phyloP scores from a whole-genome alignment of 352 stramenopile species.

The Pythium periplocum region DNA sequence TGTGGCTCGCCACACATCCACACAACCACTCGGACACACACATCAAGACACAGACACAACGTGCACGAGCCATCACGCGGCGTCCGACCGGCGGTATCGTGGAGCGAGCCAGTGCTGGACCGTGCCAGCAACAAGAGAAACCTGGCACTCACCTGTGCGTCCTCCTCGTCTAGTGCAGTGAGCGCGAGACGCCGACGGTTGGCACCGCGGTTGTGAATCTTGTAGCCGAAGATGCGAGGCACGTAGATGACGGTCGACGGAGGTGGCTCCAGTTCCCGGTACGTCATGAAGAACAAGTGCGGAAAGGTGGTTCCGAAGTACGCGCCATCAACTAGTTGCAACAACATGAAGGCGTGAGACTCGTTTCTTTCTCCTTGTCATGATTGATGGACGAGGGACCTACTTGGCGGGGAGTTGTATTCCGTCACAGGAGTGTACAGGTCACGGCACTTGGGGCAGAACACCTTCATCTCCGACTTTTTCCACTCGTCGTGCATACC shows the following conservation, averaged over 20 bases:
- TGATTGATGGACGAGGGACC: slow-evolving; percentile 11
- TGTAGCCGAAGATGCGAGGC: slow-evolving; percentile 90
- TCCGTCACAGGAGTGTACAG: slow-evolving; percentile 82
- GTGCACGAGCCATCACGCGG: slow-evolving; percentile 21
- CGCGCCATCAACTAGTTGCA: slow-evolving; percentile 86
- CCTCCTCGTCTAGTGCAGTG: slow-evolving; percentile 76
- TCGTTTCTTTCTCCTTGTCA: not conserved
- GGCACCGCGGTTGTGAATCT: slow-evolving; percentile 86
- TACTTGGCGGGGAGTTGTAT: slow-evolving; percentile 82
- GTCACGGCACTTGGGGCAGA: slow-evolving; percentile 86
- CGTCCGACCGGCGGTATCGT: slow-evolving; percentile 25
- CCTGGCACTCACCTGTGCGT: slow-evolving; percentile 58
- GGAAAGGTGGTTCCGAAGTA: slow-evolving; percentile 99
- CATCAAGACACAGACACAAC: slow-evolving; percentile 32
- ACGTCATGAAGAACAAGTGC: slow-evolving; percentile 98
- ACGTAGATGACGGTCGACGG: slow-evolving; percentile 85
- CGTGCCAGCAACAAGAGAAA: not conserved
- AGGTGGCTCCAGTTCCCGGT: slow-evolving; percentile 88
- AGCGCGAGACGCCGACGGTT: slow-evolving; percentile 79
- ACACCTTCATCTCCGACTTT: slow-evolving; percentile 90
- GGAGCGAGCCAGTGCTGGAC: slow-evolving; percentile 20
- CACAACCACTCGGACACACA: not conserved
- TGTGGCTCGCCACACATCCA: no score
- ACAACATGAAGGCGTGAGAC: slow-evolving; percentile 2
- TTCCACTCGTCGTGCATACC: slow-evolving; percentile 86